Conservation (phyloP, 768 basidiomycete species). For the Mycena chlorophos region DNA sequence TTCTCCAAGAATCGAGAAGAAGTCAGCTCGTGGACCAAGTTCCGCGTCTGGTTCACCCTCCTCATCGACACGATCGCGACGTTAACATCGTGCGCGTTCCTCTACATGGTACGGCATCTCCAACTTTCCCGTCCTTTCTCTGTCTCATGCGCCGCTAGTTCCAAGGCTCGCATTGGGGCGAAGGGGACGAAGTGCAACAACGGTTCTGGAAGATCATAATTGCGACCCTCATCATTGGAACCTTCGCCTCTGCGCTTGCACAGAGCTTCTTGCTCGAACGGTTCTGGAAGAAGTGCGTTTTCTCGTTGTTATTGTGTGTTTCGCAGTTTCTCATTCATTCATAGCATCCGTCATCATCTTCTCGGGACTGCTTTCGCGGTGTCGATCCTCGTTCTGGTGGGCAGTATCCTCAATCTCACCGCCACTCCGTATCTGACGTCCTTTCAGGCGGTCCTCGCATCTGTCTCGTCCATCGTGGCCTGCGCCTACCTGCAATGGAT, state of each 20-base stretch:
- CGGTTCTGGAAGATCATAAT: conserved; percentile 6
- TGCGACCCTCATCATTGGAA: conserved; percentile 5
- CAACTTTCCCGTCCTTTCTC: too few relatives aligned
- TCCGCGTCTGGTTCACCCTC: conserved; percentile 8
- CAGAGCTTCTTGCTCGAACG: conserved; percentile 13
- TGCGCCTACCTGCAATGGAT: conserved; percentile 18
- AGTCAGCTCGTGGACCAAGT: conserved; percentile 1
- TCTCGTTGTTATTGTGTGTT: background rate
- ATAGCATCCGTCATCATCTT: conserved; percentile 16
- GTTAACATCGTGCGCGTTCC: conserved; percentile 5
- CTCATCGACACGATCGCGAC: conserved; percentile 12
- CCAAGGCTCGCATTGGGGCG: conserved; percentile 17
- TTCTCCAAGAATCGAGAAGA: background rate
- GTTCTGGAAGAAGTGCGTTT: conserved; percentile 17
- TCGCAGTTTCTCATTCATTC: background rate
- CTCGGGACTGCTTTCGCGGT: conserved; percentile 18
- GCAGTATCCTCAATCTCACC: background rate
- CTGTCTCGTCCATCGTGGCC: conserved; percentile 8
- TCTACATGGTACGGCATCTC: conserved; percentile 9
- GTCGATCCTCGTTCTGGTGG: conserved; percentile 8
- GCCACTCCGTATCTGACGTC: background rate
- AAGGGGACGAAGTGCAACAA: conserved; percentile 11
- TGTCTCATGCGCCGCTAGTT: background rate
- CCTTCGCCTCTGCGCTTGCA: background rate
- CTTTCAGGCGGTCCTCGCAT: conserved; percentile 9